phyloP scores from a whole-genome alignment of 345 rosid genomes.

The Syzygium aromaticum region DNA sequence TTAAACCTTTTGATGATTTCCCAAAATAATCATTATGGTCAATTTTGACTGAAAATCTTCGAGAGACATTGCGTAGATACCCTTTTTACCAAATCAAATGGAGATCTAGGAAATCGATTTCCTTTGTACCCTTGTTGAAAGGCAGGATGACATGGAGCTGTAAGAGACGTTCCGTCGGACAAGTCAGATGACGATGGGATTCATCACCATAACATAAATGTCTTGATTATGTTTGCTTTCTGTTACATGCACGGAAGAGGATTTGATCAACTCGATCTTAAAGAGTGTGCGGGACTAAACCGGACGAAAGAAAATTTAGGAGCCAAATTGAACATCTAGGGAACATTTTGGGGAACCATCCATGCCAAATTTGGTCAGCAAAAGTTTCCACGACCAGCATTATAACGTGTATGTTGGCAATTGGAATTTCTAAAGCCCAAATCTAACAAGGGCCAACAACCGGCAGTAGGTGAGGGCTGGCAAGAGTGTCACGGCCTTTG shows the following conservation, averaged over 20 bases:
- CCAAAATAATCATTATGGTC: too few relatives aligned
- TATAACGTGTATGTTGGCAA: background rate
- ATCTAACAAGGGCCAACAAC: background rate
- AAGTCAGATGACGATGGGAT: background rate
- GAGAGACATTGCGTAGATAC: background rate
- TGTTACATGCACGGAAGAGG: background rate
- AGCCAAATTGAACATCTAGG: background rate
- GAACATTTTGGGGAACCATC: background rate
- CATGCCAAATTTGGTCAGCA: background rate
- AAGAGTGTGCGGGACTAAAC: background rate
- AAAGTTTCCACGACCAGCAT: too few relatives aligned
- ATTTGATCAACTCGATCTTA: background rate
- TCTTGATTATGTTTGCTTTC: background rate
- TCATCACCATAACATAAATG: background rate
- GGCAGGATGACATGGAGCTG: background rate
- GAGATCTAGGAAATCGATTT: background rate
- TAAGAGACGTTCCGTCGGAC: background rate
- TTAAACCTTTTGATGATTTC: background rate
- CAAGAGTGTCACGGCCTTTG: too few relatives aligned
- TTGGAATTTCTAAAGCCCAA: background rate
- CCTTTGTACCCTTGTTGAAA: background rate
- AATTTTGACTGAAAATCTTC: too few relatives aligned
- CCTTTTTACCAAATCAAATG: background rate
- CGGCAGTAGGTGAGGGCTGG: too few relatives aligned
- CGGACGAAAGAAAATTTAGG: background rate